Evolutionary conservation across 2,329 filamentous ascomycete genomes (phyloP), one percentile per base, ranked within the genome.

Genomic region (Aspergillus terreus): DNA sequence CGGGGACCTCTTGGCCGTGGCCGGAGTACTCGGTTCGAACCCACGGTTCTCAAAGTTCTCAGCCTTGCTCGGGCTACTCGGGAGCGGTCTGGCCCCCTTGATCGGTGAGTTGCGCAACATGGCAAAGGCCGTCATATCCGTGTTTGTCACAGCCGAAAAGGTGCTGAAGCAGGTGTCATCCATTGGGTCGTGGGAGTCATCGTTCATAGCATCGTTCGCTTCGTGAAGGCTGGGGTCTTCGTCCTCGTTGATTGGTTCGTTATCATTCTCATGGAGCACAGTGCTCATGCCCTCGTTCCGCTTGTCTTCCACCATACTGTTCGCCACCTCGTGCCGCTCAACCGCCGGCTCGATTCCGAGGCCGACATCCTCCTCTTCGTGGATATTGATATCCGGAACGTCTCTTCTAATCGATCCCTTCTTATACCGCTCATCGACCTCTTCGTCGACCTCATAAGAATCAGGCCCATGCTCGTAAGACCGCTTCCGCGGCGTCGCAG

Each of bases 51-150:
- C 52, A 9, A 44, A 49, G 21, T 47, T 46, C 25, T 51, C 55
- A 7, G 51, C 62, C 73, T 50, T 50, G 23, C 32, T 40, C 10
- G 78, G 78, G 52, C 74, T 69, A 63, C 75, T 56, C 67, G 60
- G 55, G 58, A 71, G 56, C 72, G 76, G 61, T 62, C 65, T 64
- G 38, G 61, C 59, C 2, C 62, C 59, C 51, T 82, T 86, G 21
- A 77, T 75, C 12, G 85, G 83, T 40, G 80, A 87, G 55, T 86
- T 82, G 7, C 59, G 84, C 49, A 94, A 74, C 57, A 84, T 85
- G 7, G 89, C 86, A 63, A 95, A 90, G 63, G 86, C 85, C 17
- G 90, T 94, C 83, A 94, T 83, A 62, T 92, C 90, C 15, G 76
- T 67, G 49, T 78, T 78, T 5, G 90, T 90, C 49, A 96, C 83